Conservation (phyloP, 129 eudicot species). For the Solidago caesia region DNA sequence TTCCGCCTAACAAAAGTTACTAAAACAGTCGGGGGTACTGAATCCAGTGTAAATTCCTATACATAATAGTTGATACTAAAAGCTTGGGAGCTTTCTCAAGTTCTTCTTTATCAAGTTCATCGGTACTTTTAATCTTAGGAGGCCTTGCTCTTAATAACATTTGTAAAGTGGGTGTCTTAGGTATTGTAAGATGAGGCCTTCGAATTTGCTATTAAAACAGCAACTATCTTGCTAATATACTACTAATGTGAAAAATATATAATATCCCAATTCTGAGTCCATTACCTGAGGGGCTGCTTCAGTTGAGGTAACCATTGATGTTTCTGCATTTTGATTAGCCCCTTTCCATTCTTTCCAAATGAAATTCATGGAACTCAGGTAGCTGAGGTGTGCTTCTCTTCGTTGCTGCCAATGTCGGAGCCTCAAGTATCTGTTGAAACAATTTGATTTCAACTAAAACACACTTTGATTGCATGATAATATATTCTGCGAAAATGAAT, state of each 20-base stretch:
- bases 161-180: constrained; percentile 69
- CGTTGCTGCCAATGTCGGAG: constrained; percentile 60
- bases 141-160: constrained; percentile 87
- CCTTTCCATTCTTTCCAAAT: constrained; percentile 83
- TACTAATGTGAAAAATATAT: not conserved
- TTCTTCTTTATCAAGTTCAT: constrained; percentile 77
- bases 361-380: constrained; percentile 92
- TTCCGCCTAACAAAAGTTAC: too few relatives aligned
- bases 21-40: too few relatives aligned
- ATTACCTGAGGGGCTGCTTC: constrained; percentile 58
- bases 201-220: constrained; percentile 42
- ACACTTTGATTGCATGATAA: not conserved
- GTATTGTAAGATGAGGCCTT: constrained; percentile 72
- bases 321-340: constrained; percentile 72
- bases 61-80: too few relatives aligned
- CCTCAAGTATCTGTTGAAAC: constrained; percentile 66
- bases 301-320: constrained; percentile 62
- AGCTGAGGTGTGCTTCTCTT: constrained; percentile 77
- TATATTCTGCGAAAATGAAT: not conserved
- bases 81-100: constrained; percentile 71
- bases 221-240: not conserved
- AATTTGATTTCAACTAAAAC: not conserved
- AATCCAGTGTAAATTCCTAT: too few relatives aligned
- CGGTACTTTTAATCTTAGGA: constrained; percentile 55
- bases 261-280: not conserved